Evolutionary conservation across 306 rosid species (phyloP), one percentile per base, ranked within the genome.

Genomic region (Ammopiptanthus mongolicus): DNA sequence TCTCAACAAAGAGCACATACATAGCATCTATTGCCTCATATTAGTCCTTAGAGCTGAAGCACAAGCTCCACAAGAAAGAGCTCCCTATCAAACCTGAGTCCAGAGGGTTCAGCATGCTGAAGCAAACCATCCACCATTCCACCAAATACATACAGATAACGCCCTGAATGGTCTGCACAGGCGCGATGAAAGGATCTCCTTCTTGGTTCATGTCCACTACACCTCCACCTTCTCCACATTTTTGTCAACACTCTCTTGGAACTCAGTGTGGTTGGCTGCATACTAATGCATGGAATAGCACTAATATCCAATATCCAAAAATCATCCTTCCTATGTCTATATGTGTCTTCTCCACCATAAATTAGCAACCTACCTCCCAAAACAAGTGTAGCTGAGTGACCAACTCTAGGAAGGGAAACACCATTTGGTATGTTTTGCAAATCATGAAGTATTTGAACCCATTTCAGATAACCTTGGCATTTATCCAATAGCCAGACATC

Each of bases 321-420:
- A 77, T 94, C 98, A 68, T 91, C 78, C 83, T 90, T 94, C 50
- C 84, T 87, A 72, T 80, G 96, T 77, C 98, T 83, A 13, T 22
- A 74, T 8, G 98, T 84, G 69, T 90, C 96, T 79, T 92, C 98
- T 59, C 98, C 98, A 59, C 98, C 98, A 78, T 87, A 83, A 31
- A 94, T 90, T 6, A 94, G 85, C 71, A 94, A 71, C 55, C 91
- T 83, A 6, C 93, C 95, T 67, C 98, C 98, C 65, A 94, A 80
- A 76, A 90, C 86, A 79, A 83, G 74, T 22, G 96, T 91, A 25
- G 97, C 97, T 3, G 92, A 88, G 83, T 92, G 98, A 51, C 98
- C 98, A 59, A 92, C 98, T 81, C 98, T 81, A 0, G 94, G 88
- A 37, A 94, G 94, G 59, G 97, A 90, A 80, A 63, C 86, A 78